Evolutionary conservation across 2,329 filamentous ascomycete species (phyloP), one percentile per base, ranked within the genome.

Genomic region (Fusarium agapanthi): DNA sequence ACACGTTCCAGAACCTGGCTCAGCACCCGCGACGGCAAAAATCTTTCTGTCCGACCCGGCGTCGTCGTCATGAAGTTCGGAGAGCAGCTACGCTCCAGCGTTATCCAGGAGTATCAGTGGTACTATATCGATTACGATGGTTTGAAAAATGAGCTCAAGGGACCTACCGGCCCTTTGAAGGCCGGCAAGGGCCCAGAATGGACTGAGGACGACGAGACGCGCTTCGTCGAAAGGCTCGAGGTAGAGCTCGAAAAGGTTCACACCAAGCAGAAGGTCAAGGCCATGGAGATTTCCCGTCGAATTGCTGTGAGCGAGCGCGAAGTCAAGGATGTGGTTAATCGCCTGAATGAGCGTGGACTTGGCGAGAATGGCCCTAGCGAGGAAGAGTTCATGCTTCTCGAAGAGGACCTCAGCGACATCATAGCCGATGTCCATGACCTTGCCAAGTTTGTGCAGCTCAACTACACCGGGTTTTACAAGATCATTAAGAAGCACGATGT

Each of bases 401-500:
- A 99, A 85, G 93, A 97, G 80, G 95, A 97, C 78, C 84, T 99
- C 79, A 97, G 95, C 83, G 96, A 99, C 81, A 95, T 99, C 79
- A 99, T 99, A 81, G 96, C 96, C 76, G 95, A 99, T 79, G 96
- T 99, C 28, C 95, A 99, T 83, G 96, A 99, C 79, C 88, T 99
- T 67, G 95, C 96, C 82, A 98, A 98, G 84, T 99, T 97, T 81
- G 97, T 97, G 12, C 95, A 98, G 85, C 86, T 99, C 80, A 99
- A 99, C 84, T 99, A 99, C 81, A 98, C 95, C 1, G 96, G 96
- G 10, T 99, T 99, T 81, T 97, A 98, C 86, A 99, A 99, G 87
- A 99, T 99, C 73, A 97, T 99, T 83, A 99, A 99, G 88, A 99
- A 99, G 87, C 96, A 99, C 82, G 96, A 98, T 84, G 93, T 95